Conservation (phyloP, 306 rosid species). For the Begonia fuchsioides region DNA sequence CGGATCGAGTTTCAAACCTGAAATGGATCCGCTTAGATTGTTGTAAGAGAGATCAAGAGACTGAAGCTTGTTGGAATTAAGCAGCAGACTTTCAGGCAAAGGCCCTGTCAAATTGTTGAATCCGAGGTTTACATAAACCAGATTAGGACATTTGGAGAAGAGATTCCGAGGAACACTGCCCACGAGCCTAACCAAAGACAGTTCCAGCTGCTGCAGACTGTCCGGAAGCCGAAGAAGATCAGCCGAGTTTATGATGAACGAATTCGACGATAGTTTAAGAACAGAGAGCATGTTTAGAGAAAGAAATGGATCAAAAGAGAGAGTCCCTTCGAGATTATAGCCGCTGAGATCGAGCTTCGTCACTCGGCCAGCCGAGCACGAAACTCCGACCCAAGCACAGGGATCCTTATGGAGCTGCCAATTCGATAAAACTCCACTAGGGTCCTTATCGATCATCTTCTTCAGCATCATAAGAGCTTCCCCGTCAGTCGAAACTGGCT, state of each 20-base stretch:
- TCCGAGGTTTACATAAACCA: conserved; percentile 48
- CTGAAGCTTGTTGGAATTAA: conserved; percentile 44
- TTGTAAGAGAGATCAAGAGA: conserved; percentile 63
- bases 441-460: conserved; percentile 53
- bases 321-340: conserved; percentile 24
- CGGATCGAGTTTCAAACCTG: conserved; percentile 33
- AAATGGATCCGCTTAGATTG: conserved; percentile 66
- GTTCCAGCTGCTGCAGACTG: conserved; percentile 59
- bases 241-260: conserved; percentile 56
- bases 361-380: conserved; percentile 61
- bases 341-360: conserved; percentile 54
- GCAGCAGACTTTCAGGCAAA: conserved; percentile 43
- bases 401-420: conserved; percentile 48
- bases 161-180: conserved; percentile 58
- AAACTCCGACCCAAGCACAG: conserved; percentile 73
- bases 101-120: conserved; percentile 65
- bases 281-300: conserved; percentile 53
- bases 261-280: conserved; percentile 45
- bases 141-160: conserved; percentile 60
- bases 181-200: conserved; percentile 41
- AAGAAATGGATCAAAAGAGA: conserved; percentile 45
- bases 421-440: conserved; percentile 37
- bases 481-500: conserved; percentile 46
- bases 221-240: conserved; percentile 65
- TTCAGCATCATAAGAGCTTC: conserved; percentile 59